Evolutionary conservation across 257 asterid genomes (phyloP).

Genomic region (Asclepias syriaca): DNA sequence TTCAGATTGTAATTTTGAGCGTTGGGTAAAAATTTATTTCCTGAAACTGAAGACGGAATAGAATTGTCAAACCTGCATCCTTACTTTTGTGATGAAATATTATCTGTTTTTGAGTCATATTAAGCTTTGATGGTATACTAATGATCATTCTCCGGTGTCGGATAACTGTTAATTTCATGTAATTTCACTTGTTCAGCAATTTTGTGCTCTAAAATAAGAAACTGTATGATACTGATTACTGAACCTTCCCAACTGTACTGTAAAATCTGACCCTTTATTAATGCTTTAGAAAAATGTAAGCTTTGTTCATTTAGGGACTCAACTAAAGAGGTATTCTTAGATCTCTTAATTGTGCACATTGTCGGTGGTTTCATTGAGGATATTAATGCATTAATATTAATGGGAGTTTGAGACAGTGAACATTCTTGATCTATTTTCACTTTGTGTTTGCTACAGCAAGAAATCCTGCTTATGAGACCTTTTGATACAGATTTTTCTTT

Average conservation of each 20-base stretch:
- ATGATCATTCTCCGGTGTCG: neutral
- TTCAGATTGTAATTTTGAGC: slow-evolving; percentile 7
- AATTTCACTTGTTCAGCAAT: neutral
- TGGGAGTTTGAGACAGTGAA: neutral
- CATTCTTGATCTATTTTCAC: neutral
- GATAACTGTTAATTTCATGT: neutral
- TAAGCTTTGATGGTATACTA: neutral
- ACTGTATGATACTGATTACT: neutral
- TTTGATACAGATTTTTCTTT: neutral
- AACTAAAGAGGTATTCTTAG: neutral
- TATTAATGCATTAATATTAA: neutral
- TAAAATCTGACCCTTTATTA: neutral
- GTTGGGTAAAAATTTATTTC: slow-evolving; percentile 5
- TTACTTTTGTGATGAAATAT: neutral
- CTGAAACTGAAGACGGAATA: neutral
- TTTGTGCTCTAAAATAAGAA: neutral
- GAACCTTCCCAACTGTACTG: neutral
- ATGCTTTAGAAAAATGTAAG: neutral
- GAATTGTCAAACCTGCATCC: neutral
- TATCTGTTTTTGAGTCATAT: neutral
- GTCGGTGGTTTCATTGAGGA: neutral
- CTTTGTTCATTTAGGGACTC: neutral
- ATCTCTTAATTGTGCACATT: neutral
- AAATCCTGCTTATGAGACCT: neutral
- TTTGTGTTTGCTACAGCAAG: neutral